phyloP scores from a whole-genome alignment of 805 yeast genomes.

The Cyberlindnera mrakii region DNA sequence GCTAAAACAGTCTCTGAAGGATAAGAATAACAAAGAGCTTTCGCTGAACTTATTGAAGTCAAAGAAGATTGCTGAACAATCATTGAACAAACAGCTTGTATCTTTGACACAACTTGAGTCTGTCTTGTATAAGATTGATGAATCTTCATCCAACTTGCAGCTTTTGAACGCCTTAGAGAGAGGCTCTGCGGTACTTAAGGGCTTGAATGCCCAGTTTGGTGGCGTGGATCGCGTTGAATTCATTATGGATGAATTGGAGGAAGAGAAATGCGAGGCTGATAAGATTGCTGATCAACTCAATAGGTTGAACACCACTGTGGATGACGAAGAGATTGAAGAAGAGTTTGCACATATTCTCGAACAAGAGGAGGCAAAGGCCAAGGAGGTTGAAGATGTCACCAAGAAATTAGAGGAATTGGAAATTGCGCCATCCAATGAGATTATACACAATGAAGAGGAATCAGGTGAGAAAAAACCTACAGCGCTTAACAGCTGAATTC shows the following conservation, averaged over 20 bases:
- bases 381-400: conserved; percentile 13
- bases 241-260: conserved; percentile 34
- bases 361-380: conserved; percentile 4
- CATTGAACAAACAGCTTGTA: conserved; percentile 26
- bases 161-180: conserved; percentile 31
- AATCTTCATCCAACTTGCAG: conserved; percentile 35
- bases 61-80: conserved; percentile 29
- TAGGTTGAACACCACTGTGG: conserved; percentile 16
- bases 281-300: conserved; percentile 31
- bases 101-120: conserved; percentile 32
- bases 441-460: conserved; percentile 3
- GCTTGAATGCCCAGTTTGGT: conserved; percentile 35
- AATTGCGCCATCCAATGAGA: conserved; percentile 14
- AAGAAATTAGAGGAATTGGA: conserved; percentile 21
- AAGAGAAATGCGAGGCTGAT: conserved; percentile 31
- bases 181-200: conserved; percentile 29
- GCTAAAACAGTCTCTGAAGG: conserved; percentile 18
- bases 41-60: conserved; percentile 30
- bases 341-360: conserved; percentile 33
- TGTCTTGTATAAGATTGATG: conserved; percentile 35
- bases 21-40: conserved; percentile 19
- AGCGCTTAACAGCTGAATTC: conserved; percentile 2
- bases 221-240: conserved; percentile 38
- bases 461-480: neutral
- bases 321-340: conserved; percentile 27